Evolutionary conservation across 2,329 filamentous ascomycete genomes (phyloP), one percentile per base, ranked within the genome.

Genomic region (Whalleya microplaca): DNA sequence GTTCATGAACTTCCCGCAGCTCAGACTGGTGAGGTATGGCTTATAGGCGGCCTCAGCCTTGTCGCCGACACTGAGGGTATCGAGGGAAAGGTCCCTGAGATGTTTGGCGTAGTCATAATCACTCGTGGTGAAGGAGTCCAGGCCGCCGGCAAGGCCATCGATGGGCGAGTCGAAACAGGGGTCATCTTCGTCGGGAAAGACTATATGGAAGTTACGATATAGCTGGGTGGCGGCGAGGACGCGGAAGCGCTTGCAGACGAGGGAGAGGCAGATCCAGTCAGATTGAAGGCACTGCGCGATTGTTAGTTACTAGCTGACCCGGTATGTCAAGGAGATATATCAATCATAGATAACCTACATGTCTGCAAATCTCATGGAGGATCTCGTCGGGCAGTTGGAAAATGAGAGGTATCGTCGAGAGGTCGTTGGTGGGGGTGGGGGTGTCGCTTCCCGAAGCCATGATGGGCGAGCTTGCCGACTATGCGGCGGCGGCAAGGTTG

Each of bases 1-100:
- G 62, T 85, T 88, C 69, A 88, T 77, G 54, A 88, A 86, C 72
- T 85, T 87, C 49, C 84, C 85, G 64, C 82, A 85, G 67, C 80
- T 84, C 29, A 77, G 71, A 53, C 73, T 80, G 64, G 82, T 82
- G 7, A 81, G 73, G 60, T 85, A 86, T 1, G 78, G 73, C 52
- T 80, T 78, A 64, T 84, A 84, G 20, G 80, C 76, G 18, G 72
- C 67, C 62, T 85, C 81, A n/a, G 78, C 81, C 67, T 81, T 82
- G 50, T 74, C 69, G 8, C 82, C 83, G 9, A 76, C 74, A 58
- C 76, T 80, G 21, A 82, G 71, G 1, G 83, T 84, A 59, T 86
- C 84, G 57, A 88, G 75, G 29, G 75, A 78, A 40, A 88, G 72
- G 53, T 83, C 78, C 58, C 77, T 78, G 27, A 88, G 72, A 65